Evolutionary conservation across 208 protist genomes (phyloP), one percentile per base, ranked within the genome.

Genomic region (Trypanosoma lewisi): DNA sequence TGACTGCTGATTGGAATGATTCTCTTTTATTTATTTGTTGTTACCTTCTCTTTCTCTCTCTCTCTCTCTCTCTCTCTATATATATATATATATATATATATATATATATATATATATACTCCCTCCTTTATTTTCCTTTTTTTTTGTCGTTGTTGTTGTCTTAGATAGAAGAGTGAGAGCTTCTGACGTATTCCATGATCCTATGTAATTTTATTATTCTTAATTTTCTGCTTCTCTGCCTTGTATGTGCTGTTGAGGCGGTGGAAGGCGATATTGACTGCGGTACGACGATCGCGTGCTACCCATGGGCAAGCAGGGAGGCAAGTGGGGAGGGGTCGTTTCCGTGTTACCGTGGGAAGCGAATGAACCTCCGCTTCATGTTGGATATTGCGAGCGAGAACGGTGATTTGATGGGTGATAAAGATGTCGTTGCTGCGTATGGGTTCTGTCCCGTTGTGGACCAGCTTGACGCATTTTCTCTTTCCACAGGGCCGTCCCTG

Each of bases 381-480:
- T 36, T 93, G 14, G 78, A 93, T 39, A 55, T 82, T 21, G 73
- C 82, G 0, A 7, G 30, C 1, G 80, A 89, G 50, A 85, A 81
- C 30, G 68, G 50, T 61, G 28, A 5, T 28, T 8, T 47, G 14
- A 37, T 42, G 34, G 12, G 54, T 16, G 16, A 27, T 14, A 48
- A 4, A 14, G n/a, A 23, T 33, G 34, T 53, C 51, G 37, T 33
- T 17, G 74, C 77, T 42, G 75, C 75, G 2, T 96, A 93, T 73
- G 78, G 68, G 8, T 93, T 96, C 55, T 84, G 82, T 71, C 83
- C 85, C 2, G 45, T 71, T 41, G 83, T 96, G 5, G 90, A 96
- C 53, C 19, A 75, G 25, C 58, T 93, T 33, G 60, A 89, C 28
- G 17, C 73, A 14, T 81, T 96, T 71, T 77, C 37, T 21, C 71